Base-by-base conservation (phyloP, 331 rosid genomes). In the Rhamnella rubrinervis region DNA sequence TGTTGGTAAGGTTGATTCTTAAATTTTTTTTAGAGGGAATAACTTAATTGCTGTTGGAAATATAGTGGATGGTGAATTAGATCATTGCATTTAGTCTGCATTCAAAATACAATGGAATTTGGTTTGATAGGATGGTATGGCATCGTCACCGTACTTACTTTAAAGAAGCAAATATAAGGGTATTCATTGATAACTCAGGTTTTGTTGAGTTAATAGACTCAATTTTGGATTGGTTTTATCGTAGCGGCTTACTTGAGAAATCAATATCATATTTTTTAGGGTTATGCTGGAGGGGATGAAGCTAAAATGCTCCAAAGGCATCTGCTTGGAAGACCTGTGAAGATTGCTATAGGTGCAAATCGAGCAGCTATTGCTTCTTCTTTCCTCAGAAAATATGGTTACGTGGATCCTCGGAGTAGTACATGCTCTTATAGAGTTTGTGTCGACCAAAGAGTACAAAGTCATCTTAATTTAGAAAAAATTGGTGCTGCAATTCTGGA, bases 221-320 rank as follows among this genome's bases (percentile, higher is more conserved):
- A 53, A 53, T 17, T 53, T n/a, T 8, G 11, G n/a, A 8, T 53
- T 53, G 3, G 49, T 21, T 1, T 6, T 53, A 15, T 21, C 19
- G 5, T 31, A 53, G 18, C 19, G 10, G 57, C n/a, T 52, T 52
- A 17, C 57, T 52, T 52, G 20, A 52, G 5, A 52, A 52, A 52
- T 17, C 57, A 68, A 41, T 71, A 31, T 75, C 62, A 69, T 61
- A 66, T 23, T 55, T 53, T 59, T 56, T 71, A 93, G 98, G 97
- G 98, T 67, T 93, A 93, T 88, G 89, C 88, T 63, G 91, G 96
- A 63, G 97, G 98, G 37, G 98, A 93, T 77, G 98, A 93, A 73
- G 87, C 91, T 71, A 87, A 74, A 80, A 91, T 93, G 97, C 95
- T 93, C 20, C 82, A 23, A 31, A 91, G 98, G 76, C 97, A 85